A percentile compares a stretch with the other conserved stretches of the same genome.
phyloP scores from a whole-genome alignment of 306 rosid species.

The Astragalus membranaceus region DNA sequence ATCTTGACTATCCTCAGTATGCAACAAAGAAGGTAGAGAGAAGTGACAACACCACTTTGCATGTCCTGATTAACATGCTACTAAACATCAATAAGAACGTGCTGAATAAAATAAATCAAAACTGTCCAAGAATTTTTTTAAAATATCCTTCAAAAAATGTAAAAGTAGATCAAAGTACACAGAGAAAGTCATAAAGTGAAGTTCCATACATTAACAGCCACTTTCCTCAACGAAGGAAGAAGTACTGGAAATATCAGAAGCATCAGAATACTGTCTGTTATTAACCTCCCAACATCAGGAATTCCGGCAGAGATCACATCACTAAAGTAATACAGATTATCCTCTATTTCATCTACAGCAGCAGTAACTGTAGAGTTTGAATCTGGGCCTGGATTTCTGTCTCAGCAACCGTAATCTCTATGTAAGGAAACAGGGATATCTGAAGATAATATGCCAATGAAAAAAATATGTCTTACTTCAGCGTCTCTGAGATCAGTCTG shows the following conservation, averaged over 20 bases:
- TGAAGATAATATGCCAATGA: not conserved
- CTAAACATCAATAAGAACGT: slow-evolving; percentile 36
- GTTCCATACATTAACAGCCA: slow-evolving; percentile 47
- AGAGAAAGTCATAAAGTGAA: slow-evolving; percentile 19
- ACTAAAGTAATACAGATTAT: slow-evolving; percentile 84
- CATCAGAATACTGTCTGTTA: slow-evolving; percentile 73
- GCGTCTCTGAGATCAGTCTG: slow-evolving; percentile 49
- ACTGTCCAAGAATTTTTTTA: not conserved
- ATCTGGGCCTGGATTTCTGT: slow-evolving; percentile 59
- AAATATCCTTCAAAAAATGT: slow-evolving; percentile 7
- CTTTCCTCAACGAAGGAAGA: slow-evolving; percentile 71
- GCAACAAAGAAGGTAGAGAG: slow-evolving; percentile 88
- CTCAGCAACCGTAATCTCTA: slow-evolving; percentile 28
- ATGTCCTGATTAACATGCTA: slow-evolving; percentile 54
- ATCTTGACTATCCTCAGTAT: slow-evolving; percentile 83
- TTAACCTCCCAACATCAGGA: slow-evolving; percentile 81
- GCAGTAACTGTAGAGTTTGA: slow-evolving; percentile 46
- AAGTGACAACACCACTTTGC: slow-evolving; percentile 64
- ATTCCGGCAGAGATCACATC: slow-evolving; percentile 92
- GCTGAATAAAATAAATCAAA: slow-evolving; percentile 15
- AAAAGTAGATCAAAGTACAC: slow-evolving; percentile 6
- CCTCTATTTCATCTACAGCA: slow-evolving; percentile 92
- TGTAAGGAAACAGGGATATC: slow-evolving; percentile 25
- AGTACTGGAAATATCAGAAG: slow-evolving; percentile 78
- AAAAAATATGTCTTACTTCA: slow-evolving; percentile 46